Evolutionary conservation across 768 basidiomycete genomes (phyloP).

Genomic region (Russula sp.): DNA sequence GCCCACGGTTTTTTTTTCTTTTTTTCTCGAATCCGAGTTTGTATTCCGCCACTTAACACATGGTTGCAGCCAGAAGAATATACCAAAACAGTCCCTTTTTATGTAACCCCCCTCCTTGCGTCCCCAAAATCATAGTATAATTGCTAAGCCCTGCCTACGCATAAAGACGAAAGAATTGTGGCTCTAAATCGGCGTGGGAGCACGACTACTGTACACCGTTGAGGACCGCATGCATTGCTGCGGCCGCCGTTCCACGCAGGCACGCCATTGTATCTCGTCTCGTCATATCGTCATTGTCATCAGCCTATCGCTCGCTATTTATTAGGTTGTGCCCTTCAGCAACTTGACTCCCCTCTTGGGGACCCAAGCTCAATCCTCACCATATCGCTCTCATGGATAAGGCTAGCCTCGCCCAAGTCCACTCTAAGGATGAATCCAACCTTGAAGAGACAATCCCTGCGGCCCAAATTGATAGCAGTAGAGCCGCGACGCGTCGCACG

Average conservation of each 20-base stretch:
- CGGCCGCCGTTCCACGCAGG: too few relatives aligned
- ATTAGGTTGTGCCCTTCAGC: neutral
- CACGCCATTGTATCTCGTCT: neutral
- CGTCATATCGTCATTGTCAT: conserved; percentile 11
- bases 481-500: neutral
- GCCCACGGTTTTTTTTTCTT: too few relatives aligned
- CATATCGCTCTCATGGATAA: neutral
- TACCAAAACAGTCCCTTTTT: too few relatives aligned
- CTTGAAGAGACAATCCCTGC: neutral
- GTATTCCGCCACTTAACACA: too few relatives aligned
- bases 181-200: neutral
- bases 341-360: neutral
- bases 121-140: neutral
- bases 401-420: neutral
- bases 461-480: neutral
- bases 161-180: too few relatives aligned
- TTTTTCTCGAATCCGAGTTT: too few relatives aligned
- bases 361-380: neutral
- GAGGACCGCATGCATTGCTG: too few relatives aligned
- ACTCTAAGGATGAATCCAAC: conserved; percentile 3
- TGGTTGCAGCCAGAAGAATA: too few relatives aligned
- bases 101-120: neutral
- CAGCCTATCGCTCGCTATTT: neutral
- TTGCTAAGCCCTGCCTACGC: neutral
- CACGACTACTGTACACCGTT: neutral